phyloP scores from a whole-genome alignment of 108 stramenopile species.

The Halocafeteria seosinensis region DNA sequence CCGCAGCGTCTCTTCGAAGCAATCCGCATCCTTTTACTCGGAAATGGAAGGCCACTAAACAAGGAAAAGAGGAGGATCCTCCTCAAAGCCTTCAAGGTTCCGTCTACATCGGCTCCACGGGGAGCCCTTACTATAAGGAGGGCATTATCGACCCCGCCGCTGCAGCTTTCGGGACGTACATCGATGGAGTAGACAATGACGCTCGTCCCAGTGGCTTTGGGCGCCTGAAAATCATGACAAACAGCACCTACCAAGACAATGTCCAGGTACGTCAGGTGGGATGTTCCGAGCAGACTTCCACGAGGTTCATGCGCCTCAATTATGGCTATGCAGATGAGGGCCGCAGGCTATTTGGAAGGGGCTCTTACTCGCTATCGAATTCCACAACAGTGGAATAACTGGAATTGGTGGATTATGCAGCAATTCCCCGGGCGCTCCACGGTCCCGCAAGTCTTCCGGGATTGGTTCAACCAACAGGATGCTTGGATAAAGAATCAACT shows the following conservation, averaged over 20 bases:
- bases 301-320: neutral
- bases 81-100: too few species aligned
- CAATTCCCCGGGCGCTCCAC: neutral
- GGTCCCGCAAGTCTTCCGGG: neutral
- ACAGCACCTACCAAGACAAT: neutral
- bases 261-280: neutral
- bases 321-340: neutral
- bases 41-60: too few species aligned
- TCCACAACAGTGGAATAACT: neutral
- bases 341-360: neutral
- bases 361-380: neutral
- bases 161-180: neutral
- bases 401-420: neutral
- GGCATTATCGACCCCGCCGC: neutral
- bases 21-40: too few species aligned
- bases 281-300: neutral
- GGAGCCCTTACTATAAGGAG: too few species aligned
- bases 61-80: too few species aligned
- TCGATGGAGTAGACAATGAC: neutral
- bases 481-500: neutral
- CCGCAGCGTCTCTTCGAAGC: too few species aligned
- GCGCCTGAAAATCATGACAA: neutral
- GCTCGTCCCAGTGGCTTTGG: neutral
- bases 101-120: too few species aligned
- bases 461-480: neutral